A percentile compares a stretch with the other conserved stretches of the same genome.
phyloP scores from a whole-genome alignment of 2,329 filamentous ascomycete genomes.

The Cercospora beticola region DNA sequence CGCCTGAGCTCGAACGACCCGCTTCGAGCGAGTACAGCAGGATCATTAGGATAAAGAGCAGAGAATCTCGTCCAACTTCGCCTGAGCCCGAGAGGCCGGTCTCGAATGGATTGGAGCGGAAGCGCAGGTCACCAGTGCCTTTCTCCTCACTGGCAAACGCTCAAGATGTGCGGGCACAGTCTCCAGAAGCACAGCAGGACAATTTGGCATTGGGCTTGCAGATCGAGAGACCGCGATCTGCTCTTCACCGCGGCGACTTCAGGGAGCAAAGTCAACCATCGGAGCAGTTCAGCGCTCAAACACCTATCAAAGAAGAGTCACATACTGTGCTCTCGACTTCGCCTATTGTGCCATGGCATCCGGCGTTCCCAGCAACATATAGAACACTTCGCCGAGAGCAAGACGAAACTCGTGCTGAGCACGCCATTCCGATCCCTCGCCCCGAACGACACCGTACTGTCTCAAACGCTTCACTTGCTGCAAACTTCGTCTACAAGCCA shows the following conservation, averaged over 20 bases:
- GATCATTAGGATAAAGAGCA: slow-evolving; percentile 76
- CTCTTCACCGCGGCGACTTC: slow-evolving; percentile 64
- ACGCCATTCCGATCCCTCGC: slow-evolving; percentile 35
- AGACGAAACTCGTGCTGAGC: slow-evolving; percentile 3
- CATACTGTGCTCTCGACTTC: slow-evolving; percentile 47
- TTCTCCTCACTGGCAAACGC: slow-evolving; percentile 6
- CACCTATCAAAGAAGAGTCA: slow-evolving; percentile 19
- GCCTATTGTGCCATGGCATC: slow-evolving; percentile 59
- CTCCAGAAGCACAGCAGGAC: slow-evolving; percentile 27
- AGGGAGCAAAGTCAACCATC: slow-evolving; percentile 40
- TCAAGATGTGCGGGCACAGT: slow-evolving; percentile 22
- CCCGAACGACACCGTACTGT: slow-evolving; percentile 47
- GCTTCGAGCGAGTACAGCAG: slow-evolving; percentile 36
- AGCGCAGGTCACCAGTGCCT: slow-evolving; percentile 51
- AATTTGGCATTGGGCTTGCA: slow-evolving; percentile 44
- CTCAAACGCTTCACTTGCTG: slow-evolving; percentile 66
- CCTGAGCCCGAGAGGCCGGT: slow-evolving; percentile 29
- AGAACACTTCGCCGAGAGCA: slow-evolving; percentile 26
- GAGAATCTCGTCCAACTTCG: slow-evolving; percentile 33
- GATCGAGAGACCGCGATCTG: slow-evolving; percentile 80
- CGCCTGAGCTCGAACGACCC: slow-evolving; percentile 29
- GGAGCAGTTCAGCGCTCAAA: slow-evolving; percentile 20
- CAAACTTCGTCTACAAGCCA: slow-evolving; percentile 78
- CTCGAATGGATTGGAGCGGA: slow-evolving; percentile 35
- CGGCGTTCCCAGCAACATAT: slow-evolving; percentile 45